Evolutionary conservation across 306 rosid species (phyloP), one percentile per base, ranked within the genome.

Genomic region (Trichosanthes cucumerina): DNA sequence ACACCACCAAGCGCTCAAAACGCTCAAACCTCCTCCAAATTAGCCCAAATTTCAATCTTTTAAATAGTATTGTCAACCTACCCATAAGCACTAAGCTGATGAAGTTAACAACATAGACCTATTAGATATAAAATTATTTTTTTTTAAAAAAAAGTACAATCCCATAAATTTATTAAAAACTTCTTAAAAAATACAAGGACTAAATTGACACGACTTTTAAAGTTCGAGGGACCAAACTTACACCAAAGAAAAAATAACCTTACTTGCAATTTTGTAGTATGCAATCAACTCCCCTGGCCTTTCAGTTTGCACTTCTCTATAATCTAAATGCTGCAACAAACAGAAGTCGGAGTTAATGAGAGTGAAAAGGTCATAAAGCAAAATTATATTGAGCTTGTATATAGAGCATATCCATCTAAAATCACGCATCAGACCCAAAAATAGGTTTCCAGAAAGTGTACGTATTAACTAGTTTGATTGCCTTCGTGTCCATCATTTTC

Each of bases 221-320:
- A 28, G 39, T 26, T 60, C 14, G 28, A 7, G 9, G 0, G 0
- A 6, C 39, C 39, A 26, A 16, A 28, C 1, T 3, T 14, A 59
- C 31, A 31, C 68, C 57, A 71, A 44, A 50, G n/a, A 56, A 56
- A 39, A 19, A 16, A 70, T 49, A 80, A 56, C 41, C 91, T 80
- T 85, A 95, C 97, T 82, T 38, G 98, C 93, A 89, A 95, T 95
- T 83, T 90, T 95, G 89, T 95, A 95, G 83, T 95, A 95, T 78
- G 98, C 97, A 82, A 88, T 89, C 82, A 92, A 73, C 87, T 95
- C 98, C 83, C 98, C 98, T 49, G 97, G 93, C 33, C 91, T 81
- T 81, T 90, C 96, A 58, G 96, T 74, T 78, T 88, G 52, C 84
- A 89, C 92, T 26, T 86, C 86, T 82, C 82, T 82, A 85, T 58